A percentile compares a stretch with the other conserved stretches of the same genome.
Evolutionary conservation across 306 rosid species (phyloP).

Genomic region (Dicorynia guianensis): DNA sequence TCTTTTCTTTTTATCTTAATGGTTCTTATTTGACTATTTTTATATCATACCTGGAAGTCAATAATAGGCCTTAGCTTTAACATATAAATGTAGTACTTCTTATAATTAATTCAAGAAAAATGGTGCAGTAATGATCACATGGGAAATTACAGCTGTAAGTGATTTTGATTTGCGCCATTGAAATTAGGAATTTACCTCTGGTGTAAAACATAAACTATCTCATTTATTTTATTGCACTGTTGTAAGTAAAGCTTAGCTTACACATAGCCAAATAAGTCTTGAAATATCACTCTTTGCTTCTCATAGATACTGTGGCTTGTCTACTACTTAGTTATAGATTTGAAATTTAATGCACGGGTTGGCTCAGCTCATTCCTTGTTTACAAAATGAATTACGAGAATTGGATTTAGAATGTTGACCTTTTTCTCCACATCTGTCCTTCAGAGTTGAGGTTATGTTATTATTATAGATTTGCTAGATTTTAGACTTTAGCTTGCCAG

Average conservation of each 20-base stretch:
- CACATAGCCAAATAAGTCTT: too few relatives aligned
- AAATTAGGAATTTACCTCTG: background rate
- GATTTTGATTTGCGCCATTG: background rate
- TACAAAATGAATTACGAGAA: background rate
- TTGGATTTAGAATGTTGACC: background rate
- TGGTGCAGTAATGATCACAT: background rate
- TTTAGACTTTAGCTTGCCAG: slow-evolving; percentile 3
- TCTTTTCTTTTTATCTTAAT: background rate
- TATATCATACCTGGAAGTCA: background rate
- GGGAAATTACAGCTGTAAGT: background rate
- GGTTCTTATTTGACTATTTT: background rate
- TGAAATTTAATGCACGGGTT: background rate
- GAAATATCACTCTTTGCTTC: background rate
- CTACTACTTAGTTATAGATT: background rate
- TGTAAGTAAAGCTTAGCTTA: background rate
- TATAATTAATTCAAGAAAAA: background rate
- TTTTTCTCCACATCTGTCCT: background rate
- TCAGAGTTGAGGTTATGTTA: background rate
- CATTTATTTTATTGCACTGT: background rate
- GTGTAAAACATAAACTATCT: background rate
- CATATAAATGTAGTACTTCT: background rate
- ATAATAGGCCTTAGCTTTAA: background rate
- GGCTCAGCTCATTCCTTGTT: slow-evolving; percentile 1
- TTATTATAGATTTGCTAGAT: slow-evolving; percentile 14
- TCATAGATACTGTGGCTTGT: background rate